These are phyloP conservation scores for Brassica hybrid DNA, from an alignment of 441 rosid genomes.

Conservation along the genomic window DNA sequence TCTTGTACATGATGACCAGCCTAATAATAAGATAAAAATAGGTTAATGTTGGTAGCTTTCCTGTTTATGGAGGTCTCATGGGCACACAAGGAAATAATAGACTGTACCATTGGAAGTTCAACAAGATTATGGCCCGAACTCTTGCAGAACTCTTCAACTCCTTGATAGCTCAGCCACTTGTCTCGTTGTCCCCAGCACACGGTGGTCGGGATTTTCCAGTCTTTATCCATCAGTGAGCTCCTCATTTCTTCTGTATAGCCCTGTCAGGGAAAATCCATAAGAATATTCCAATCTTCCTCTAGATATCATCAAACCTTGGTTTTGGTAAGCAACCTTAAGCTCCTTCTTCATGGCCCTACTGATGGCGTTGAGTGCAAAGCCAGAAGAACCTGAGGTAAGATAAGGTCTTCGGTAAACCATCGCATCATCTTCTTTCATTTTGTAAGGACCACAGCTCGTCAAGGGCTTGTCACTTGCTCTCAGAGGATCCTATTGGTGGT, in stretches of 20 bases:
- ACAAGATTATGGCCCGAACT: constrained; percentile 60
- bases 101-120: constrained; percentile 75
- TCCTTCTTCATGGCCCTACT: constrained; percentile 90
- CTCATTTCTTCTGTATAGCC: constrained; percentile 70
- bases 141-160: constrained; percentile 79
- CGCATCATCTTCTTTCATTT: constrained; percentile 93
- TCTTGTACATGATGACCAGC: constrained; percentile 96
- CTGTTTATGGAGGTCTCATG: constrained; percentile 11
- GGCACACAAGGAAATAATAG: background rate
- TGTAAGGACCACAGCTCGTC: constrained; percentile 85
- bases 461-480: constrained; percentile 93
- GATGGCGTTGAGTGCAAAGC: constrained; percentile 86
- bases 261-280: constrained; percentile 46
- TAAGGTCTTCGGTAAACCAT: constrained; percentile 94
- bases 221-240: constrained; percentile 53
- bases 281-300: constrained; percentile 1
- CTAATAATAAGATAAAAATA: constrained; percentile 48
- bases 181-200: constrained; percentile 93
- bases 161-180: constrained; percentile 77
- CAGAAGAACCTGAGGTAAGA: constrained; percentile 90
- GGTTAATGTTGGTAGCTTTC: constrained; percentile 30
- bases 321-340: no score
- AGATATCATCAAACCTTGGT: constrained; percentile 53
- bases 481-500: constrained; percentile 77
- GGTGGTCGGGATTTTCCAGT: constrained; percentile 74